phyloP scores from a whole-genome alignment of 305 asterid species.

The Petunia hybrid region DNA sequence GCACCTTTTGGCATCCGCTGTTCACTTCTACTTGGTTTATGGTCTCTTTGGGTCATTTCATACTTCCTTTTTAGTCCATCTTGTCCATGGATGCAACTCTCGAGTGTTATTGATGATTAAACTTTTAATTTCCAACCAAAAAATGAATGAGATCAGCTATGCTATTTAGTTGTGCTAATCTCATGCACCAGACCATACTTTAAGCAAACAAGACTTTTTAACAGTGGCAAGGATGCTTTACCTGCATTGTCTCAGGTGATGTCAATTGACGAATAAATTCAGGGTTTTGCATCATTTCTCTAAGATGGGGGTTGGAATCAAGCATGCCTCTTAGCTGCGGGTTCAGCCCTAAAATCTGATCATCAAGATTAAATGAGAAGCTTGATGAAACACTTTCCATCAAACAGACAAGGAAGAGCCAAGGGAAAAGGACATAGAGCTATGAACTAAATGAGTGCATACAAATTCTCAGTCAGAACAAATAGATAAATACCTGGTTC shows the following conservation, averaged over 20 bases:
- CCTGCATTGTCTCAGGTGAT: constrained; percentile 66
- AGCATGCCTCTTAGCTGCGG: constrained; percentile 55
- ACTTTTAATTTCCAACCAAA: background rate
- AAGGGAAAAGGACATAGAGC: background rate
- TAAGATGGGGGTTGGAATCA: constrained; percentile 60
- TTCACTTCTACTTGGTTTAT: background rate
- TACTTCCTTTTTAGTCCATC: constrained; percentile 4
- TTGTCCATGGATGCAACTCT: constrained; percentile 24
- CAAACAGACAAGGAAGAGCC: constrained; percentile 3
- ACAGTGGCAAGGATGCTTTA: constrained; percentile 34
- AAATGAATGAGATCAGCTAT: background rate
- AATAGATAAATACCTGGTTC: constrained; percentile 45
- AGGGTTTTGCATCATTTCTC: constrained; percentile 70
- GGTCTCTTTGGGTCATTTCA: constrained; percentile 16
- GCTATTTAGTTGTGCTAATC: constrained; percentile 5
- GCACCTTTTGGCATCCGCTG: background rate
- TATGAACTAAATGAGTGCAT: background rate
- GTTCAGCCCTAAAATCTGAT: constrained; percentile 53
- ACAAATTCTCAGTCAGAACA: constrained; percentile 15
- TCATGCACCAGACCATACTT: constrained; percentile 14
- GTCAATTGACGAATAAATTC: constrained; percentile 58
- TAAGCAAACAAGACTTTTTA: constrained; percentile 15
- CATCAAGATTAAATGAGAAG: constrained; percentile 23
- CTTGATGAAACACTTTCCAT: background rate
- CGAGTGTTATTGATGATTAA: constrained; percentile 7